phyloP scores from a whole-genome alignment of 2,329 filamentous ascomycete genomes.

The Coniochaeta pulveracea region DNA sequence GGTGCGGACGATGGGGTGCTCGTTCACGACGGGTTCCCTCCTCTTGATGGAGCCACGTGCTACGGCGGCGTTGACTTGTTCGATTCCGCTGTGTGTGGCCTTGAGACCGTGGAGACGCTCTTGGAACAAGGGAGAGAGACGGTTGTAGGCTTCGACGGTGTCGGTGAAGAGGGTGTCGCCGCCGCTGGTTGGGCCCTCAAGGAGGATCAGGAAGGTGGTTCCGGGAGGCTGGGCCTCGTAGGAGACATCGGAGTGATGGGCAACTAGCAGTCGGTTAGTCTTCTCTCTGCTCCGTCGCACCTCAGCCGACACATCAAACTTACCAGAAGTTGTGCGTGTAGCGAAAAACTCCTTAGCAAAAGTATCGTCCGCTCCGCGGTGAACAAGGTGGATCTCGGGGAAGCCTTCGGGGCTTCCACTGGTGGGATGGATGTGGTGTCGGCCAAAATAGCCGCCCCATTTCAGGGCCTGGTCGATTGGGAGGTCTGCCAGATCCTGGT shows the following conservation, averaged over 20 bases:
- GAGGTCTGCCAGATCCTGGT: slow-evolving; percentile 54
- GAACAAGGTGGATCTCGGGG: slow-evolving; percentile 61
- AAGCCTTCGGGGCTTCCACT: slow-evolving; percentile 57
- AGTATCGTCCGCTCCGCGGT: slow-evolving; percentile 56
- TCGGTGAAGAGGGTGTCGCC: slow-evolving; percentile 81
- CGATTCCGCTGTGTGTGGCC: slow-evolving; percentile 70
- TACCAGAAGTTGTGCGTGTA: slow-evolving; percentile 62
- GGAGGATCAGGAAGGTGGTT: slow-evolving; percentile 78
- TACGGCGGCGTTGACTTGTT: slow-evolving; percentile 65
- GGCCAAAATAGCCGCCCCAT: slow-evolving; percentile 46
- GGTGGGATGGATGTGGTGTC: slow-evolving; percentile 64
- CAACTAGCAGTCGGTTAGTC: no score
- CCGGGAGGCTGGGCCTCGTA: slow-evolving; percentile 84
- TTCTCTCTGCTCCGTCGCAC: no score
- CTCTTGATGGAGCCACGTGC: slow-evolving; percentile 58
- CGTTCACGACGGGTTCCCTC: slow-evolving; percentile 61
- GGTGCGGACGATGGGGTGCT: slow-evolving; percentile 70
- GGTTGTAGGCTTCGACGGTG: slow-evolving; percentile 68
- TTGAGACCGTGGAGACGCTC: slow-evolving; percentile 70
- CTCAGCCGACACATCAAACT: no score
- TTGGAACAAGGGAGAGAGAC: slow-evolving; percentile 68
- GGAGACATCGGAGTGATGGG: slow-evolving; percentile 83
- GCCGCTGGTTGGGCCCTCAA: slow-evolving; percentile 71
- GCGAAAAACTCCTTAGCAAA: slow-evolving; percentile 47
- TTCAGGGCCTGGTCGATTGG: slow-evolving; percentile 54